Conservation (phyloP, 345 rosid genomes). For the Linum tenue region DNA sequence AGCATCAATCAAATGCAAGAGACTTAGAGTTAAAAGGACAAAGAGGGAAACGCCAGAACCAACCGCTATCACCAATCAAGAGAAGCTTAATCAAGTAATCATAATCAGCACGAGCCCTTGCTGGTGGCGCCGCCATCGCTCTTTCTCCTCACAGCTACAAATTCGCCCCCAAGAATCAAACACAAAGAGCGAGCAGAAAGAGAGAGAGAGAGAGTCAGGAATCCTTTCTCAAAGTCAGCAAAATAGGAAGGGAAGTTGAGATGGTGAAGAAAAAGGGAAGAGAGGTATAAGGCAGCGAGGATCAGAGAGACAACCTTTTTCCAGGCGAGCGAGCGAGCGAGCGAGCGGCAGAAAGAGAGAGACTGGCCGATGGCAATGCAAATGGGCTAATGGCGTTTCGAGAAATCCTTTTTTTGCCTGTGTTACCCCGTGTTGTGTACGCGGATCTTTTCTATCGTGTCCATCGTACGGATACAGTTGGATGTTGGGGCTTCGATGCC, state of each 20-base stretch:
- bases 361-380: not conserved
- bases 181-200: not conserved
- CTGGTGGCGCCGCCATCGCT: constrained; percentile 5
- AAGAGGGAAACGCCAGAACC: not conserved
- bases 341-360: not conserved
- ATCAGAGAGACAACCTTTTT: not conserved
- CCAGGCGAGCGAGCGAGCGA: not conserved
- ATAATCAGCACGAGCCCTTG: constrained; percentile 1
- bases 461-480: too few species aligned
- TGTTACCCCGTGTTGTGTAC: too few species aligned
- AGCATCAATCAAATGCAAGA: not conserved
- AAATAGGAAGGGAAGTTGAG: too few species aligned
- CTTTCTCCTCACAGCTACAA: not conserved
- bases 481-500: too few species aligned
- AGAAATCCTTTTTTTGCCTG: not conserved
- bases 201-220: not conserved
- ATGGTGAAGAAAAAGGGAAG: too few species aligned
- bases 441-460: too few species aligned
- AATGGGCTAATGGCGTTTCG: not conserved
- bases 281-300: too few species aligned
- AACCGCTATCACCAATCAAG: constrained; percentile 5
- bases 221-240: not conserved
- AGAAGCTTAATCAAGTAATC: constrained; percentile 5
- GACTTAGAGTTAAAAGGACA: not conserved
- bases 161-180: not conserved